A percentile compares a stretch with the other conserved stretches of the same genome.
These are phyloP conservation scores for Aspergillus quadrilineatus DNA, from an alignment of 2,329 filamentous ascomycete species.

Conservation along the genomic window DNA sequence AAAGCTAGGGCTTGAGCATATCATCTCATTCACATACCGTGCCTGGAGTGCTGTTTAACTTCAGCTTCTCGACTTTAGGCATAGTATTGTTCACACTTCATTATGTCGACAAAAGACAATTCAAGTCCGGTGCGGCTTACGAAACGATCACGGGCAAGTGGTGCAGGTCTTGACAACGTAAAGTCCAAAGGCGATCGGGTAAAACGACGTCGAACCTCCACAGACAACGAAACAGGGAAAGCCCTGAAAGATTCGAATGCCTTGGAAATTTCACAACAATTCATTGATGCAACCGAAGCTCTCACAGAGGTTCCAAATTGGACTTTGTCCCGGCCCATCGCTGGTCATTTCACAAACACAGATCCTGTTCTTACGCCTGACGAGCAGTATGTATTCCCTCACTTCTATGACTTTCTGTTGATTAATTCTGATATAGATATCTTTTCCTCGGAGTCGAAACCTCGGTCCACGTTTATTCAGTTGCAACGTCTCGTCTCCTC, in stretches of 20 bases:
- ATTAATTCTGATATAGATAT: constrained; percentile 37
- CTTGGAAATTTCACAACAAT: not conserved
- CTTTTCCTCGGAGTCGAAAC: constrained; percentile 73
- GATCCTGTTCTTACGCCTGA: constrained; percentile 60
- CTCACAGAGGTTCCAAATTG: constrained; percentile 29
- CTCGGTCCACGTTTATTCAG: constrained; percentile 77
- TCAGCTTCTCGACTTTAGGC: too few relatives aligned
- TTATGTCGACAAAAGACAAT: constrained; percentile 20
- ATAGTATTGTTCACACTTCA: too few relatives aligned
- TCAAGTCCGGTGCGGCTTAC: constrained; percentile 23
- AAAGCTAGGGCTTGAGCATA: too few relatives aligned
- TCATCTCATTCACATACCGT: too few relatives aligned
- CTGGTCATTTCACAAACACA: constrained; percentile 56
- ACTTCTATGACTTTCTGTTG: not conserved
- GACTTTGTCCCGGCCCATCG: constrained; percentile 51
- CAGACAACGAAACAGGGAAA: not conserved
- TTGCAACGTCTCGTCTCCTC: constrained; percentile 75
- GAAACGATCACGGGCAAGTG: constrained; percentile 33
- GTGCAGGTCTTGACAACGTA: constrained; percentile 27
- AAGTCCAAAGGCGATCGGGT: constrained; percentile 25
- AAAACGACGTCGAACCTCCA: constrained; percentile 35
- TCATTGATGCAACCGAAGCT: not conserved
- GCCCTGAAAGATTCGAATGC: not conserved
- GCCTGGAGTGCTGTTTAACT: too few relatives aligned
- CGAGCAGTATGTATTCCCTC: constrained; percentile 48